These are phyloP conservation scores for Rhodotorula diobovata DNA, from an alignment of 768 basidiomycete species.

Conservation along the genomic window DNA sequence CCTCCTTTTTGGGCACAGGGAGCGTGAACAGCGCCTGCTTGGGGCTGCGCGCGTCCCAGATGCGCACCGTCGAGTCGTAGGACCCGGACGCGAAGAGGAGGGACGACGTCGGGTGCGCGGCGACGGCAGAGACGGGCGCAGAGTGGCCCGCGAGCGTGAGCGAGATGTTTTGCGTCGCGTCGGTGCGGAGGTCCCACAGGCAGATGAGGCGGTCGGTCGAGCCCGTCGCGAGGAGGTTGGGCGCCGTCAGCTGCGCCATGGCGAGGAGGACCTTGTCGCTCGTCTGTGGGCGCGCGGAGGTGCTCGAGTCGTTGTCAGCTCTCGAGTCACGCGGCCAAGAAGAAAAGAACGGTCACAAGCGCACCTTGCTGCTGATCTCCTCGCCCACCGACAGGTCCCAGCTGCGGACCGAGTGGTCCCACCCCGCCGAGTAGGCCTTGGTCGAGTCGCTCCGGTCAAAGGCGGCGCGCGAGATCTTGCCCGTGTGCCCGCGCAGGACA, in stretches of 20 bases:
- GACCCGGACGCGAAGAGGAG: conserved; percentile 49
- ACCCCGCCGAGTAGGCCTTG: conserved; percentile 70
- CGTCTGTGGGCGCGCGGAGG: not conserved
- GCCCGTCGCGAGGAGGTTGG: conserved; percentile 47
- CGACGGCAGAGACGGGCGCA: conserved; percentile 48
- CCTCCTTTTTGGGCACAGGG: conserved; percentile 43
- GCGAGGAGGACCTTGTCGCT: conserved; percentile 49
- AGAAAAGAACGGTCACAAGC: conserved; percentile 2
- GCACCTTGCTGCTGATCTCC: conserved; percentile 47
- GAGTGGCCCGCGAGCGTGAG: conserved; percentile 47
- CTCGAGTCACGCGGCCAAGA: too few species aligned
- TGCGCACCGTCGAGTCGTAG: conserved; percentile 48
- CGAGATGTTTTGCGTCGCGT: conserved; percentile 49
- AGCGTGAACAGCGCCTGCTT: conserved; percentile 50
- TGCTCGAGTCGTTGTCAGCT: too few species aligned
- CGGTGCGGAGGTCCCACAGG: conserved; percentile 48
- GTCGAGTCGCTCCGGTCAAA: conserved; percentile 50
- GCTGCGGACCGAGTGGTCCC: conserved; percentile 71
- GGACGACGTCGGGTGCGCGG: conserved; percentile 49
- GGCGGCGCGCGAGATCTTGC: conserved; percentile 67
- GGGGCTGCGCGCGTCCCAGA: conserved; percentile 52
- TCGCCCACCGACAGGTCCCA: conserved; percentile 78
- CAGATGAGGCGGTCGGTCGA: conserved; percentile 51
- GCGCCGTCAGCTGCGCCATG: conserved; percentile 47
- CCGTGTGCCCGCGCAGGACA: conserved; percentile 78